Evolutionary conservation across 1,139 yeast species (phyloP).

Genomic region (Eremothecium cymbalariae): DNA sequence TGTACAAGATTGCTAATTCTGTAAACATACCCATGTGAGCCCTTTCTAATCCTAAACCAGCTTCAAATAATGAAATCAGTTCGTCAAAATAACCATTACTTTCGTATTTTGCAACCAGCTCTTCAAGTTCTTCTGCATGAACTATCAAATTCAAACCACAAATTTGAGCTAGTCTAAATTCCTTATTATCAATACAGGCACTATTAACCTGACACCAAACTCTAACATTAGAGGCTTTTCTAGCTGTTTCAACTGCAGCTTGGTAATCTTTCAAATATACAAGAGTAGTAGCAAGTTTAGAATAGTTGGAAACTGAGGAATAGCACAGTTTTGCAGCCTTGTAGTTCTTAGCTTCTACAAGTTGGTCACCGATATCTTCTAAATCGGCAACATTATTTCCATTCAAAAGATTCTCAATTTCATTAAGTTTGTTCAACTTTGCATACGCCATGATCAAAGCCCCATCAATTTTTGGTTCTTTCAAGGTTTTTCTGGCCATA

Average conservation of each 20-base stretch:
- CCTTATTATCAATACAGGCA: slow-evolving; percentile 93
- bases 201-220: slow-evolving; percentile 98
- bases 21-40: slow-evolving; percentile 99
- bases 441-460: slow-evolving; percentile 86
- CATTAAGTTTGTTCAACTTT: slow-evolving; percentile 61
- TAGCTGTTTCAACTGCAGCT: slow-evolving; percentile 96
- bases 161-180: slow-evolving; percentile 94
- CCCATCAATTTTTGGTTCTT: slow-evolving; percentile 91
- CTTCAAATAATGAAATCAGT: slow-evolving; percentile 84
- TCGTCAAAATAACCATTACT: slow-evolving; percentile 86
- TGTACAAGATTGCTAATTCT: slow-evolving; percentile 82
- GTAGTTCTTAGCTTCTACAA: slow-evolving; percentile 75
- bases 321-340: slow-evolving; percentile 88
- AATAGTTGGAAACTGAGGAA: slow-evolving; percentile 83
- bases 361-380: slow-evolving; percentile 85
- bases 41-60: slow-evolving; percentile 92
- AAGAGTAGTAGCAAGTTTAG: slow-evolving; percentile 89
- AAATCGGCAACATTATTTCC: slow-evolving; percentile 91
- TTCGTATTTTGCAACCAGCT: slow-evolving; percentile 80
- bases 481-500: slow-evolving; percentile 89
- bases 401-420: slow-evolving; percentile 75
- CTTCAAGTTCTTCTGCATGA: slow-evolving; percentile 95
- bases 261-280: slow-evolving; percentile 90
- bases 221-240: slow-evolving; percentile 88
- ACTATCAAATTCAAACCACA: slow-evolving; percentile 96